A percentile compares a stretch with the other conserved stretches of the same genome.
Evolutionary conservation across 1,284 basidiomycete species (phyloP).

Genomic region (Neonothopanus nambi): DNA sequence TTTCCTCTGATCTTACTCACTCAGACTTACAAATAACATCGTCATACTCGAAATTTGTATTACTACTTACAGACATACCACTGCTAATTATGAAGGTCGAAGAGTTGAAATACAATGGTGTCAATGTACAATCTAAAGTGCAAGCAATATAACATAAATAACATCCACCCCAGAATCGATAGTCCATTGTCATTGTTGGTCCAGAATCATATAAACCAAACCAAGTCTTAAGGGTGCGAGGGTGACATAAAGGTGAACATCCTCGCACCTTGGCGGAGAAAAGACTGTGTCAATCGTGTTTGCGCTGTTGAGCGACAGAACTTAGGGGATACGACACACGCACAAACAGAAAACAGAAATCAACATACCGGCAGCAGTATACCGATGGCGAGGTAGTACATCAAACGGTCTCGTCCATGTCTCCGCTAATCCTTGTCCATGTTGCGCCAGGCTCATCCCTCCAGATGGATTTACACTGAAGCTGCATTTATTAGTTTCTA

Average conservation of each 20-base stretch:
- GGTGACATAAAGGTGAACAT: constrained; percentile 54
- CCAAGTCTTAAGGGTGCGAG: constrained; percentile 5
- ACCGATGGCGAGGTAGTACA: constrained; percentile 69
- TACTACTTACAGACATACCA: neutral
- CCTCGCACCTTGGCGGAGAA: constrained; percentile 76
- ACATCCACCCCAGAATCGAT: no score
- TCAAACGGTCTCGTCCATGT: constrained; percentile 75
- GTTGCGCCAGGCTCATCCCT: constrained; percentile 46
- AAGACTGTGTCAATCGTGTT: constrained; percentile 64
- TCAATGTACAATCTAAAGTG: neutral
- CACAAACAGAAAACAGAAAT: constrained; percentile 16
- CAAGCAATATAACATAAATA: neutral
- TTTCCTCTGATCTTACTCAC: no score
- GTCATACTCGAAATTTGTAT: neutral
- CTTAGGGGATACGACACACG: no score
- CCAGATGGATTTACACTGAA: constrained; percentile 54
- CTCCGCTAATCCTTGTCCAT: constrained; percentile 63
- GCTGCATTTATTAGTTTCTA: constrained; percentile 25
- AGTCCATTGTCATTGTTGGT: neutral
- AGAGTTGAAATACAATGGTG: neutral
- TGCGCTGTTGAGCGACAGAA: constrained; percentile 37
- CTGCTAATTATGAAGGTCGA: neutral
- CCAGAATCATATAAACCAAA: neutral
- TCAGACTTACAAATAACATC: no score
- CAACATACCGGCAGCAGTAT: constrained; percentile 76